Base-by-base conservation (phyloP, 257 asterid species). In the Nicotiana obtusifolia region DNA sequence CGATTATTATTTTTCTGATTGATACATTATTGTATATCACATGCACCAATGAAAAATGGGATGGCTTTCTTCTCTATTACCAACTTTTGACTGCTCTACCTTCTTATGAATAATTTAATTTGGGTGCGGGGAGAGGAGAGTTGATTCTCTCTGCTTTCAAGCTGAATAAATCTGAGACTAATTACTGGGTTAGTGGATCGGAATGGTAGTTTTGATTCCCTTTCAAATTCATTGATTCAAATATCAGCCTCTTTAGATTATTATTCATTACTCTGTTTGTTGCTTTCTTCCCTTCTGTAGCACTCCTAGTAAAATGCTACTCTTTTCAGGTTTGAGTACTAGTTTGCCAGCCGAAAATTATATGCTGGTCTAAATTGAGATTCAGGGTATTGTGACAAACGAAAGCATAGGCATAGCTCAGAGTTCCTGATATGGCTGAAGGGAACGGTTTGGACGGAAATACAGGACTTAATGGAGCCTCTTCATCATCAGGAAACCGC, bases 391-490 rank as follows among this genome's bases (percentile, higher is more conserved):
- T 68, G 77, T n/a, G 17, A n/a, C 54, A 35, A 68, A 35, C 28
- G 0, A 67, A 35, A 56, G 22, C 22, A 56, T 17, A 17, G 61
- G 61, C 22, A 20, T n/a, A 71, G 59, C 33, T 52, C 16, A 14
- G 57, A 26, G 57, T 56, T 17, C 22, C 6, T 31, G 4, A 4
- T n/a, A 81, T 81, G 84, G 73, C 69, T 56, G 80, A 81, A 69
- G 61, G 65, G 64, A 81, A 67, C 37, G 26, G 78, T 64, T 26
- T 6, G 30, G 15, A 84, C 82, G 87, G 84, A 85, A 35, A 83
- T 54, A 28, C 86, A 84, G 41, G 89, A 89, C 15, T 53, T 24
- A 35, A 66, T 69, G 78, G 85, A 82, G 89, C 88, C 54, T 82
- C 85, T 3, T 85, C 88, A 24, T 53, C 59, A 3, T 79, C 64